phyloP scores from a whole-genome alignment of 164 flowering plant species.

The Nymphaea colorata region DNA sequence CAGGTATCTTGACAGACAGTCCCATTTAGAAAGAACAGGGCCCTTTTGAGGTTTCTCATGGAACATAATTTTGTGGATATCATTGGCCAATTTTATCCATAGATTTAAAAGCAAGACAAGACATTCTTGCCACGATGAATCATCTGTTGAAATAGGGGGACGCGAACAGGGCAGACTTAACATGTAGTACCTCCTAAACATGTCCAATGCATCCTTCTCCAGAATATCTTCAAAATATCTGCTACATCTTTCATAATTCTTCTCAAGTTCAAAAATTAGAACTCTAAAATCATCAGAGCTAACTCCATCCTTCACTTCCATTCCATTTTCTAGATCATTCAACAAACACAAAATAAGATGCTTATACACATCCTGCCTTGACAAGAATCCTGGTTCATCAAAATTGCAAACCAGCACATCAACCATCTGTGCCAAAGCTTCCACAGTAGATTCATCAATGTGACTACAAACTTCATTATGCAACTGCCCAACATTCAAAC shows the following conservation, averaged over 20 bases:
- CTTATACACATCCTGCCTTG: slow-evolving; percentile 57
- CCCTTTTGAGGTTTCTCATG: slow-evolving; percentile 16
- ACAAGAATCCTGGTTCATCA: slow-evolving; percentile 38
- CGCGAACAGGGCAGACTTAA: slow-evolving; percentile 27
- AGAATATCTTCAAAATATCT: slow-evolving; percentile 32
- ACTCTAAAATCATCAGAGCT: slow-evolving; percentile 33
- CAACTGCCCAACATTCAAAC: slow-evolving; percentile 46
- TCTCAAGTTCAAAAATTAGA: slow-evolving; percentile 55
- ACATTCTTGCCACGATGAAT: slow-evolving; percentile 52
- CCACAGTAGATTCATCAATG: slow-evolving; percentile 48
- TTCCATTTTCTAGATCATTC: slow-evolving; percentile 29
- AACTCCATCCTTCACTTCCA: slow-evolving; percentile 14
- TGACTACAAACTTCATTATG: slow-evolving; percentile 44
- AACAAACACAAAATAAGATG: slow-evolving; percentile 38
- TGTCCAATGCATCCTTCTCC: slow-evolving; percentile 32
- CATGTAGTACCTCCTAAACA: slow-evolving; percentile 39
- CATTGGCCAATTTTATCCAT: slow-evolving; percentile 56
- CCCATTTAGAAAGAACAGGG: slow-evolving; percentile 15
- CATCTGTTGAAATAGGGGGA: slow-evolving; percentile 23
- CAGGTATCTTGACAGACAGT: slow-evolving; percentile 32
- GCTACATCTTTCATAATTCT: slow-evolving; percentile 42
- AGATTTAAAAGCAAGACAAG: slow-evolving; percentile 52
- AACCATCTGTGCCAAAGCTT: slow-evolving; percentile 75
- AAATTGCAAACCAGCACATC: slow-evolving; percentile 32
- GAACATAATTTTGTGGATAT: slow-evolving; percentile 35